Conservation (phyloP, 495 filamentous ascomycete genomes). For the Aspergillus hancockii region DNA sequence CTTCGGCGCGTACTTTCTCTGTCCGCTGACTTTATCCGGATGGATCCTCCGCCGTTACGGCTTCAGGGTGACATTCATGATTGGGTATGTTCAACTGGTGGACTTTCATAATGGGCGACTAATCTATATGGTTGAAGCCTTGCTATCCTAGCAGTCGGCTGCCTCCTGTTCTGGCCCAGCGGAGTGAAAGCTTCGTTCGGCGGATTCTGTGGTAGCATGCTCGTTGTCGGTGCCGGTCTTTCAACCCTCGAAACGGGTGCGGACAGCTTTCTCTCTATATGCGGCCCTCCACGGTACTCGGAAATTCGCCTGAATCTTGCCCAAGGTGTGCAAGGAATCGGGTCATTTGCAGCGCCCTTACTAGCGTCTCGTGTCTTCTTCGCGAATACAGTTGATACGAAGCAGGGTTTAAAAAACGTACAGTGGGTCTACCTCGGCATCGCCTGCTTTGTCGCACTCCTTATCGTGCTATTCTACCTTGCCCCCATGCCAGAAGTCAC, state of each 20-base stretch:
- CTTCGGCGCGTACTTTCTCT: constrained; percentile 63
- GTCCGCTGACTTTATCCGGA: constrained; percentile 64
- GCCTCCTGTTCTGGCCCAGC: constrained; percentile 63
- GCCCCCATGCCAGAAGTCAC: constrained; percentile 70
- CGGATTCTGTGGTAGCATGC: constrained; percentile 69
- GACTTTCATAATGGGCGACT: too few relatives aligned
- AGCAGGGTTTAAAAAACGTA: constrained; percentile 53
- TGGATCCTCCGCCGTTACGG: constrained; percentile 67
- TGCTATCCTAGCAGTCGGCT: constrained; percentile 60
- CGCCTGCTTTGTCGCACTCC: constrained; percentile 64
- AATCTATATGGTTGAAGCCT: constrained; percentile 49
- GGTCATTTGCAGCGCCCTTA: constrained; percentile 59
- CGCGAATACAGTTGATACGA: constrained; percentile 51
- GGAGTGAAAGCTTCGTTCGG: constrained; percentile 62
- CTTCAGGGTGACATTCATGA: constrained; percentile 58
- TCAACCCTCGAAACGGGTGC: constrained; percentile 73
- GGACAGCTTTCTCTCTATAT: constrained; percentile 69
- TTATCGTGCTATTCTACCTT: constrained; percentile 66
- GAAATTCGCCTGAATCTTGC: constrained; percentile 70
- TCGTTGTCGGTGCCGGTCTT: constrained; percentile 70
- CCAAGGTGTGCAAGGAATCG: constrained; percentile 69
- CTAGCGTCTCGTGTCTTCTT: constrained; percentile 72
- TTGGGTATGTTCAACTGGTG: constrained; percentile 6
- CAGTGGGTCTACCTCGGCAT: constrained; percentile 78
- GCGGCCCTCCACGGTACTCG: constrained; percentile 66